A percentile compares a stretch with the other conserved stretches of the same genome.
These are phyloP conservation scores for Fusarium mundagurra DNA, from an alignment of 2,329 filamentous ascomycete species.

Conservation along the genomic window DNA sequence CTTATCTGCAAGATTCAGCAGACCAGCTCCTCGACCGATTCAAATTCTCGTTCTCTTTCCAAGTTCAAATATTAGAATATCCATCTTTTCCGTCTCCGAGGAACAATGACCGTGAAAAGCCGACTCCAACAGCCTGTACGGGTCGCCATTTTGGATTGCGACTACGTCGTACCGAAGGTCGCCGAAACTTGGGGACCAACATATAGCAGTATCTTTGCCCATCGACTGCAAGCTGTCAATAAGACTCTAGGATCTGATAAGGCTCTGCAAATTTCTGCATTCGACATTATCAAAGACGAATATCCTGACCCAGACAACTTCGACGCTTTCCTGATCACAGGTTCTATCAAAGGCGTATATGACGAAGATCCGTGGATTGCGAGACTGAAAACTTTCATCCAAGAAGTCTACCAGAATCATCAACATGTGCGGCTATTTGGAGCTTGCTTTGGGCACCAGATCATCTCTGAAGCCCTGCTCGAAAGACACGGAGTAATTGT, in stretches of 20 bases:
- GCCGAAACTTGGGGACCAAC: neutral
- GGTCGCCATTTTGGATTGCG: neutral
- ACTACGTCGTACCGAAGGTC: neutral
- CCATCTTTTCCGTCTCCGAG: neutral
- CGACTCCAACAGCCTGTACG: neutral
- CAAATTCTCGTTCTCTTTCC: neutral
- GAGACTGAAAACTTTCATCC: neutral
- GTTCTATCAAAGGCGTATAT: neutral
- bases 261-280: neutral
- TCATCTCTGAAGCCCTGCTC: neutral
- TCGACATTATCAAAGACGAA: neutral
- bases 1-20: neutral
- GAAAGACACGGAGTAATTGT: neutral
- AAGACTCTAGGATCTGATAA: neutral
- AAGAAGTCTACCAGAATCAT: neutral
- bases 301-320: neutral
- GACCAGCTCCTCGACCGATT: too few relatives aligned
- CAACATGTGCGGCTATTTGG: neutral
- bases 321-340: neutral
- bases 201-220: neutral
- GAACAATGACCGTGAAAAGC: neutral
- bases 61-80: neutral
- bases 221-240: neutral
- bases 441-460: neutral
- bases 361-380: neutral